Evolutionary conservation across 2,329 filamentous ascomycete genomes (phyloP).

Genomic region (Fusarium robinianum): DNA sequence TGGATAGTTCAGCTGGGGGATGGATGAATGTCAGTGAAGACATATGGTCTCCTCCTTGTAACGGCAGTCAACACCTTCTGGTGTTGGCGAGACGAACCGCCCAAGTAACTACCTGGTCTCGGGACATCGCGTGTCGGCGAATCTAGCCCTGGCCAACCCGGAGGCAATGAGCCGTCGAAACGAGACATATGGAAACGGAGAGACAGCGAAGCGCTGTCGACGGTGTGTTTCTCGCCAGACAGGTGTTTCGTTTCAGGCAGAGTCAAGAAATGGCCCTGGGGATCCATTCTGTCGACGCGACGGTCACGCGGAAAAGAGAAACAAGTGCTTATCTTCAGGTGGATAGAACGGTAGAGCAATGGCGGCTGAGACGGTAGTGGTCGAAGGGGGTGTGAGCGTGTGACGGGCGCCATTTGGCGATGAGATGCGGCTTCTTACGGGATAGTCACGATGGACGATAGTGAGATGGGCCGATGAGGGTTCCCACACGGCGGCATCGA

Average conservation of each 20-base stretch:
- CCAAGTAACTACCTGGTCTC: constrained; percentile 28
- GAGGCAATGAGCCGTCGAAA: constrained; percentile 14
- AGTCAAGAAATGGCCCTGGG: constrained; percentile 22
- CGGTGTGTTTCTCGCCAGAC: constrained; percentile 23
- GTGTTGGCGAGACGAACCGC: constrained; percentile 22
- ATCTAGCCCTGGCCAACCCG: constrained; percentile 5
- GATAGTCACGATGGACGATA: constrained; percentile 11
- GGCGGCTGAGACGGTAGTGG: constrained; percentile 18
- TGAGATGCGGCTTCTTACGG: constrained; percentile 6
- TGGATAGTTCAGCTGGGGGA: too few relatives aligned
- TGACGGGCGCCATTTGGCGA: constrained; percentile 11
- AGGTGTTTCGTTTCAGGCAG: constrained; percentile 33
- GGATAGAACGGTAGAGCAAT: constrained; percentile 19
- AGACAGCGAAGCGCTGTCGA: constrained; percentile 7
- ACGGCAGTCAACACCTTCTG: too few relatives aligned
- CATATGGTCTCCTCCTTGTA: too few relatives aligned
- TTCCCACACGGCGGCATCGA: constrained; percentile 13
- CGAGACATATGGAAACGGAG: constrained; percentile 4
- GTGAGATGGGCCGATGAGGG: constrained; percentile 7
- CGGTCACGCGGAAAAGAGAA: constrained; percentile 13
- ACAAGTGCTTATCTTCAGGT: constrained; percentile 1
- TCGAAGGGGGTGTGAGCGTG: constrained; percentile 17
- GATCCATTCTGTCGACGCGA: neutral
- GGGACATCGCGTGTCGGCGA: constrained; percentile 19
- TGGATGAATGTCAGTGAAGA: constrained; percentile 1